phyloP scores from a whole-genome alignment of 2,329 filamentous ascomycete species.

The Delphinella strobiligena region DNA sequence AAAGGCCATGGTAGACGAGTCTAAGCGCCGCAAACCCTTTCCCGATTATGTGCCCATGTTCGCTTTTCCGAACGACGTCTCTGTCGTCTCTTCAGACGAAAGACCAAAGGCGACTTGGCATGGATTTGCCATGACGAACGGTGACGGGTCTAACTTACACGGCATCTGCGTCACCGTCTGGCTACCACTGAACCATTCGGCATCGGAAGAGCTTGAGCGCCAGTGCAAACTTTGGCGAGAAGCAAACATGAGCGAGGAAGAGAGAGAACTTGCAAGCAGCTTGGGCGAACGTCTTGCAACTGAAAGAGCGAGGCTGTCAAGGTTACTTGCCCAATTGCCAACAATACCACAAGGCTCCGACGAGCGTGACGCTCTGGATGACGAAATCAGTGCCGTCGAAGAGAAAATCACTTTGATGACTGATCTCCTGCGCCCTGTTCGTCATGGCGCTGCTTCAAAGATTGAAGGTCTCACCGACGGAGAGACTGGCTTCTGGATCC shows the following conservation, averaged over 20 bases:
- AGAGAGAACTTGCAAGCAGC: constrained; percentile 83
- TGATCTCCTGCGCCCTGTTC: constrained; percentile 80
- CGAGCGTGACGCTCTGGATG: constrained; percentile 74
- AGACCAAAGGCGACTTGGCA: constrained; percentile 95
- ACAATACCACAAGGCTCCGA: constrained; percentile 67
- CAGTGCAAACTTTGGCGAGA: constrained; percentile 41
- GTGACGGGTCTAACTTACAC: constrained; percentile 83
- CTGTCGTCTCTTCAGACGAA: constrained; percentile 90
- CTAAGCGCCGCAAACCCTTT: constrained; percentile 69
- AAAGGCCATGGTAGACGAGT: constrained; percentile 67
- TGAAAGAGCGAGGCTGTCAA: constrained; percentile 81
- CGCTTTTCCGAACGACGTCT: constrained; percentile 95
- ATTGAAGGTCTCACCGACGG: constrained; percentile 93
- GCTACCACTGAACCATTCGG: constrained; percentile 71
- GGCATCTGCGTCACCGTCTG: constrained; percentile 86
- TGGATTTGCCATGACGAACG: constrained; percentile 94
- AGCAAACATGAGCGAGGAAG: constrained; percentile 73
- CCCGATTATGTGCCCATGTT: constrained; percentile 99
- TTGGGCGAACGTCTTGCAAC: constrained; percentile 75
- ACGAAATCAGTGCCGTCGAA: constrained; percentile 89
- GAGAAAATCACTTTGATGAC: constrained; percentile 97
- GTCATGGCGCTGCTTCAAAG: constrained; percentile 89
- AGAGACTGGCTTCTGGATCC: constrained; percentile 92
- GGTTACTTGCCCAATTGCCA: constrained; percentile 73
- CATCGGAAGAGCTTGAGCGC: constrained; percentile 72